phyloP scores from a whole-genome alignment of 306 rosid species.

The Medicago lupulina region DNA sequence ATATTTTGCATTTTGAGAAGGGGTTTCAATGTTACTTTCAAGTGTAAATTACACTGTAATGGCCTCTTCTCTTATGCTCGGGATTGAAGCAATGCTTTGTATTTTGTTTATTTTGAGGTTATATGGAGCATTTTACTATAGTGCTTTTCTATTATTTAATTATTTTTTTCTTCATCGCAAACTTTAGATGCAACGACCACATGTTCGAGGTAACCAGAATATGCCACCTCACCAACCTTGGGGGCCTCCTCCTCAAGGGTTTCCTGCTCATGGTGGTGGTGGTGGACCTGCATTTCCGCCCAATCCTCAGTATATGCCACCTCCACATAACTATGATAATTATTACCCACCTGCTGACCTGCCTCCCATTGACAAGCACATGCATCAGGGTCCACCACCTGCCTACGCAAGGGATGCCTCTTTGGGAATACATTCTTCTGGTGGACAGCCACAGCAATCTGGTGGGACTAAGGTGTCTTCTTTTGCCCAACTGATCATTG shows the following conservation, averaged over 20 bases:
- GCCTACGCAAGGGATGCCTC: slow-evolving; percentile 50
- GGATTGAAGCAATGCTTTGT: neutral
- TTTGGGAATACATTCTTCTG: slow-evolving; percentile 48
- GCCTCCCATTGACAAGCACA: slow-evolving; percentile 53
- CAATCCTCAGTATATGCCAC: slow-evolving; percentile 59
- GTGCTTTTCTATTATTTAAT: slow-evolving; percentile 27
- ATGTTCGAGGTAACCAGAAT: slow-evolving; percentile 55
- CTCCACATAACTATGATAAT: slow-evolving; percentile 55
- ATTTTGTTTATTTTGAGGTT: neutral
- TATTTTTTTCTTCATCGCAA: slow-evolving; percentile 2
- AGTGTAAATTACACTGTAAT: neutral
- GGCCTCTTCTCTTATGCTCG: neutral
- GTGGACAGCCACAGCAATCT: slow-evolving; percentile 47
- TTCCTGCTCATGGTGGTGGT: slow-evolving; percentile 49
- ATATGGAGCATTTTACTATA: slow-evolving; percentile 18
- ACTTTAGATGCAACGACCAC: slow-evolving; percentile 59
- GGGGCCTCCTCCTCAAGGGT: slow-evolving; percentile 67
- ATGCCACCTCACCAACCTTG: slow-evolving; percentile 59
- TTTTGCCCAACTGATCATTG: slow-evolving; percentile 15
- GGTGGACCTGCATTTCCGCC: slow-evolving; percentile 62
- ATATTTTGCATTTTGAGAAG: slow-evolving; percentile 26
- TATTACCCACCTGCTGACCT: slow-evolving; percentile 56
- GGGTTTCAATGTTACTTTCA: slow-evolving; percentile 23
- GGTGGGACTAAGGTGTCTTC: slow-evolving; percentile 54
- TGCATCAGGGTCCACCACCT: slow-evolving; percentile 58